Percentiles rank a stretch among this genome's conserved stretches.
phyloP scores from a whole-genome alignment of 2,329 filamentous ascomycete species.

The Clarireedia paspali region DNA sequence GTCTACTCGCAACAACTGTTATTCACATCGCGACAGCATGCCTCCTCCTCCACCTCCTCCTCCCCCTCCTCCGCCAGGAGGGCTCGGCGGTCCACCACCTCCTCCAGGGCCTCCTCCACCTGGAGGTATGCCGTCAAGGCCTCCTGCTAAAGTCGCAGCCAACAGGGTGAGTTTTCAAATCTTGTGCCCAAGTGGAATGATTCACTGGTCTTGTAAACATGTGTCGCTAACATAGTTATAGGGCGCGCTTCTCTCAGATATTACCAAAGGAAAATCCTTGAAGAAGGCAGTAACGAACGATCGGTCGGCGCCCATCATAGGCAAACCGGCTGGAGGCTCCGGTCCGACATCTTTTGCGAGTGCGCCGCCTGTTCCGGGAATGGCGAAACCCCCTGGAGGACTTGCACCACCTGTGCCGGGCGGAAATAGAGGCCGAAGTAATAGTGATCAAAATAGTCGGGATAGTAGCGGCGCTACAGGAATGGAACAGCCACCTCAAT shows the following conservation, averaged over 20 bases:
- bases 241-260: conserved; percentile 84
- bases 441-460: conserved; percentile 59
- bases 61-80: conserved; percentile 33
- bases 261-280: conserved; percentile 68
- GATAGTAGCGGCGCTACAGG: conserved; percentile 34
- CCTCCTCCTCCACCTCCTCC: conserved; percentile 61
- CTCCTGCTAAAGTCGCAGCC: conserved; percentile 43
- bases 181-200: background rate
- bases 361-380: conserved; percentile 72
- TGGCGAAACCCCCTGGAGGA: conserved; percentile 51
- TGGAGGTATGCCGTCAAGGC: conserved; percentile 50
- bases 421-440: conserved; percentile 65
- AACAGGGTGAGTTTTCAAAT: conserved; percentile 50
- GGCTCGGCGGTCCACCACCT: conserved; percentile 30
- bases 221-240: conserved; percentile 34
- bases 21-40: conserved; percentile 24
- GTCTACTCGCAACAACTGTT: background rate
- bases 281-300: conserved; percentile 91
- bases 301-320: conserved; percentile 72
- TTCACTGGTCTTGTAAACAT: conserved; percentile 16
- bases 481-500: conserved; percentile 62
- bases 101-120: conserved; percentile 25
- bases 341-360: conserved; percentile 59
- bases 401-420: conserved; percentile 65
- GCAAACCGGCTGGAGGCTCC: conserved; percentile 44